phyloP scores from a whole-genome alignment of 352 stramenopile genomes.

The Pythium insidiosum region DNA sequence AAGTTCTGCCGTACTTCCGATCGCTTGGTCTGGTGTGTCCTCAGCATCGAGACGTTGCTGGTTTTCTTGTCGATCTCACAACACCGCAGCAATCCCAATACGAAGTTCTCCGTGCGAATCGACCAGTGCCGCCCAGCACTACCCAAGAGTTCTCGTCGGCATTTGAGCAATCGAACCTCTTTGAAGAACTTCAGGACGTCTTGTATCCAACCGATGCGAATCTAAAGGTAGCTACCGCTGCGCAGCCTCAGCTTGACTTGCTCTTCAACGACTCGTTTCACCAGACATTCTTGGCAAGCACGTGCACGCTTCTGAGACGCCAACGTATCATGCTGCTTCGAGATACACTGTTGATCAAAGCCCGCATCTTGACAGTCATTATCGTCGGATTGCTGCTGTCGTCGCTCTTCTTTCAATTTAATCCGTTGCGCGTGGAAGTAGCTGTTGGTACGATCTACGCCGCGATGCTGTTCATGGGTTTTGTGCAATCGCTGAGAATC shows the following conservation, averaged over 20 bases:
- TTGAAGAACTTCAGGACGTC: constrained; percentile 14
- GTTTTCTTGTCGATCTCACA: constrained; percentile 26
- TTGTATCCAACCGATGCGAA: constrained; percentile 8
- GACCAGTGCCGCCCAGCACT: constrained; percentile 6
- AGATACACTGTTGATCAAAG: no score
- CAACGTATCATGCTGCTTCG: no score
- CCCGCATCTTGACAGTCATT: no score
- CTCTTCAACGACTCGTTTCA: constrained; percentile 29
- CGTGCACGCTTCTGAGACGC: constrained; percentile 24
- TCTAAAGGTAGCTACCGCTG: no score
- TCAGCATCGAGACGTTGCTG: constrained; percentile 17
- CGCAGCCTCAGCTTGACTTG: no score
- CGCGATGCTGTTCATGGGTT: no score
- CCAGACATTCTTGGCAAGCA: constrained; percentile 40
- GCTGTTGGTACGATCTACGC: no score
- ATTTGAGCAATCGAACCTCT: constrained; percentile 44
- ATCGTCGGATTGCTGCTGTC: no score
- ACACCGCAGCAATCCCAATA: constrained; percentile 25
- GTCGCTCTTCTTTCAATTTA: no score
- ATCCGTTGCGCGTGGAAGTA: no score
- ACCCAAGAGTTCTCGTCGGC: constrained; percentile 33
- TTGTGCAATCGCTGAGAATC: no score
- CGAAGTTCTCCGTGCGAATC: constrained; percentile 8
- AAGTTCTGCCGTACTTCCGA: constrained; percentile 43
- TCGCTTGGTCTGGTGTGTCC: constrained; percentile 34